Conservation (phyloP, 768 basidiomycete species). For the Rhodotorula taiwanensis region DNA sequence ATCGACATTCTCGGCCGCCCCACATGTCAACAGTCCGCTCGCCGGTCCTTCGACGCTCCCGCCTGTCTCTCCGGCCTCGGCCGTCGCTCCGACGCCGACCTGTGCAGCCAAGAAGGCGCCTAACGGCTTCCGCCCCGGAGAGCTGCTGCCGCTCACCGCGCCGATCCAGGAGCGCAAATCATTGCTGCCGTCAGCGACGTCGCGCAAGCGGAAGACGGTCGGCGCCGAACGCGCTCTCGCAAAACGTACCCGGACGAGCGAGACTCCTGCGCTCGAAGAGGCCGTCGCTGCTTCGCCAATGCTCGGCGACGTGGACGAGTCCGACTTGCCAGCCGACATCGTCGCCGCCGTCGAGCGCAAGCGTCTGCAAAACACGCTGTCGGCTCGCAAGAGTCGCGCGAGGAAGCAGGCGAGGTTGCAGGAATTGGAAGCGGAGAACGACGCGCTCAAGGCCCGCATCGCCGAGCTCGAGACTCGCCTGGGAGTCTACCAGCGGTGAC, state of each 20-base stretch:
- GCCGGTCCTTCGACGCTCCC: neutral
- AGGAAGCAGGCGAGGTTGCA: neutral
- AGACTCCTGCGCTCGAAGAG: neutral
- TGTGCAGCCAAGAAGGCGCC: constrained; percentile 1
- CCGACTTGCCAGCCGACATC: constrained; percentile 24
- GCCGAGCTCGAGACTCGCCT: neutral
- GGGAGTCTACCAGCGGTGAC: no score
- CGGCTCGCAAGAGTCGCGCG: constrained; percentile 57
- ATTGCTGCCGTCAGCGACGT: constrained; percentile 63
- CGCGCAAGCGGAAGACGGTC: constrained; percentile 56
- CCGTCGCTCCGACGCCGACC: neutral
- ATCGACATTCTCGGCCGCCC: no score
- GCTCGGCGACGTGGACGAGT: neutral
- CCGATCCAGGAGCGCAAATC: constrained; percentile 76
- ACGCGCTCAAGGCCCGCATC: neutral
- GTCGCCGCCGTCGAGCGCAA: constrained; percentile 62
- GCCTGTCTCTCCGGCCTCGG: neutral
- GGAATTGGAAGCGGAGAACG: constrained; percentile 5
- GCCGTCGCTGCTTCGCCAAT: neutral
- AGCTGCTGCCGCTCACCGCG: constrained; percentile 58
- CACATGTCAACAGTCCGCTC: neutral
- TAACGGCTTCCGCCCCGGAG: constrained; percentile 17
- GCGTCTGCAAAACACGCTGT: constrained; percentile 73
- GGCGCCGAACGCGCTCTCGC: constrained; percentile 32
- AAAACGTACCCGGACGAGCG: constrained; percentile 13